Base-by-base conservation (phyloP, 805 yeast genomes). In the Kluyveromyces siamensis region DNA sequence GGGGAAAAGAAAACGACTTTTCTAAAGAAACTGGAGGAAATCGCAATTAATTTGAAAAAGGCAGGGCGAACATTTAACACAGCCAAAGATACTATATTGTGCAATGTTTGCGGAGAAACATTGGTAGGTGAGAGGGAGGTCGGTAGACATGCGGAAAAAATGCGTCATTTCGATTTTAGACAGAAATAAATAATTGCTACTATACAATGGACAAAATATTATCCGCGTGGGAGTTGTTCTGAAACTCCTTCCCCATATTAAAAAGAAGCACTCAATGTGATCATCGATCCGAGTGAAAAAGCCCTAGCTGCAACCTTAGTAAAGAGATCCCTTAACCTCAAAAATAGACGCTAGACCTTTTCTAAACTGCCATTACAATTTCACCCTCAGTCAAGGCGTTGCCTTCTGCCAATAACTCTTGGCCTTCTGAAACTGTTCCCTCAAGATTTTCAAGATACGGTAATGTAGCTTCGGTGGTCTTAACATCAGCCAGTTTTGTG, bases 11-110 rank as follows among this genome's bases (percentile, higher is more conserved):
- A 68, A 4, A 53, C 59, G 3, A 54, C 62, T 16, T 62, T 51
- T 21, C 52, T 70, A 11, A 65, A 60, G 6, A 71, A 73, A 4
- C 63, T 75, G 1, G 50, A 61, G 30, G 57, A 63, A 42, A 61
- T 84, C 25, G 72, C 79, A 17, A 55, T 58, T 6, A 55, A 65
- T 27, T 64, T 84, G 52, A 80, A 79, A 53, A 57, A 67, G 8
- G 64, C 65, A 50, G 80, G 84, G 35, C 80, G 81, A 54, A 73
- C 80, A 19, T 84, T 89, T 13, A 85, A 85, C 59, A 81, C 87
- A 0, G 70, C 76, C 5, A 74, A 69, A 5, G 83, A 83, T 55
- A 63, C 75, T 30, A 72, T 83, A 17, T 66, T 75, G 40, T 85
- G 91, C 58, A 69, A 76, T 13, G 70, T 66, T 2, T 85, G 93